Conservation (phyloP, 257 asterid genomes). For the Leonotis leonurus region DNA sequence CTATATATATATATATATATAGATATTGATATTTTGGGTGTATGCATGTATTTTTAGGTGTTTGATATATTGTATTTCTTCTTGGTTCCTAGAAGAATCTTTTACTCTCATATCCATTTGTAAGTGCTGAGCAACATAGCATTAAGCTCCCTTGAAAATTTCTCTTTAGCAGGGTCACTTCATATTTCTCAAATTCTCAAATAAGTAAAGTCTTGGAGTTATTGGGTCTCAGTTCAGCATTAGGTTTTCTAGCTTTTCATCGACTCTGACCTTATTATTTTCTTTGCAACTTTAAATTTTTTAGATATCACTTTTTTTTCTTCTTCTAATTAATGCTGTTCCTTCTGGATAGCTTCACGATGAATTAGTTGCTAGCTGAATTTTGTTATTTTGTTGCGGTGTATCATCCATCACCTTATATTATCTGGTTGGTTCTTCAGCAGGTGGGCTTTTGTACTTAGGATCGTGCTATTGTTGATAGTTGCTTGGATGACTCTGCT, state of each 20-base stretch:
- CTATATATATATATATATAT: too few relatives aligned
- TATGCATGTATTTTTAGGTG: neutral
- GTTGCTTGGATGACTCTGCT: slow-evolving; percentile 98
- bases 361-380: neutral
- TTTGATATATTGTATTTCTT: neutral
- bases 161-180: neutral
- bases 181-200: neutral
- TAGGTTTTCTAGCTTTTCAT: neutral
- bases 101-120: too few relatives aligned
- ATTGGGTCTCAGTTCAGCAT: neutral
- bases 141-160: neutral
- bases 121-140: too few relatives aligned
- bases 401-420: slow-evolving; percentile 24
- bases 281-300: neutral
- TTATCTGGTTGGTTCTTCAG: slow-evolving; percentile 40
- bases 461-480: slow-evolving; percentile 68
- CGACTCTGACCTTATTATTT: neutral
- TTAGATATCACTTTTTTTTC: neutral
- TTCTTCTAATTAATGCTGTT: slow-evolving; percentile 1
- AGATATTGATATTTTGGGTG: neutral
- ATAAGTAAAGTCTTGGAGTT: neutral
- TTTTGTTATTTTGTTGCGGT: neutral
- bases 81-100: too few relatives aligned
- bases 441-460: slow-evolving; percentile 84
- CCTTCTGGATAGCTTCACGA: neutral